These are phyloP conservation scores for Solanum neorickii DNA, from an alignment of 257 asterid genomes.

Conservation along the genomic window DNA sequence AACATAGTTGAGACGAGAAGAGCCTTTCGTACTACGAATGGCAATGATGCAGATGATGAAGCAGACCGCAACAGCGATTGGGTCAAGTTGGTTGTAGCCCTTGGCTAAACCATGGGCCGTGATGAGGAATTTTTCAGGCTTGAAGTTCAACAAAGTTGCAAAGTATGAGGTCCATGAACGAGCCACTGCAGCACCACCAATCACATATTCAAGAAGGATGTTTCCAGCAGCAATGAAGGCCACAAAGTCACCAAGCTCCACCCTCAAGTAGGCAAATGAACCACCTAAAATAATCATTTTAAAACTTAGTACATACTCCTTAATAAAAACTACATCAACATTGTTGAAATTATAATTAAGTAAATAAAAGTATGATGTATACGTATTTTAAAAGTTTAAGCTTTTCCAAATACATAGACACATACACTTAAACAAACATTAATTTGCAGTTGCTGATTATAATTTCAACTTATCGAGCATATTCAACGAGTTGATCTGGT, in stretches of 20 bases:
- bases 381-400: neutral
- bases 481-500: neutral
- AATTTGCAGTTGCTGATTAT: neutral
- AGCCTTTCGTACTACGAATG: constrained; percentile 48
- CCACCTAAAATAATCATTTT: constrained; percentile 29
- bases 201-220: constrained; percentile 59
- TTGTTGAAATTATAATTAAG: neutral
- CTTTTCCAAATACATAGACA: neutral
- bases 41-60: constrained; percentile 21
- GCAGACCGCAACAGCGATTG: constrained; percentile 50
- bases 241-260: constrained; percentile 80
- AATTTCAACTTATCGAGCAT: neutral
- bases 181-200: constrained; percentile 80
- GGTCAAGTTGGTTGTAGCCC: constrained; percentile 64
- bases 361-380: neutral
- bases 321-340: neutral
- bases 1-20: constrained; percentile 49
- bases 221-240: constrained; percentile 88
- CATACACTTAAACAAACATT: neutral
- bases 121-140: constrained; percentile 38
- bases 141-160: constrained; percentile 47
- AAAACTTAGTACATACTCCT: neutral
- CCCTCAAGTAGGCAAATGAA: constrained; percentile 76
- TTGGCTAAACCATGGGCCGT: constrained; percentile 14
- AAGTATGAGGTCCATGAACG: constrained; percentile 90